Evolutionary conservation across 192 early-diverging fungal species (phyloP).

Genomic region (Kickxella alabastrina): DNA sequence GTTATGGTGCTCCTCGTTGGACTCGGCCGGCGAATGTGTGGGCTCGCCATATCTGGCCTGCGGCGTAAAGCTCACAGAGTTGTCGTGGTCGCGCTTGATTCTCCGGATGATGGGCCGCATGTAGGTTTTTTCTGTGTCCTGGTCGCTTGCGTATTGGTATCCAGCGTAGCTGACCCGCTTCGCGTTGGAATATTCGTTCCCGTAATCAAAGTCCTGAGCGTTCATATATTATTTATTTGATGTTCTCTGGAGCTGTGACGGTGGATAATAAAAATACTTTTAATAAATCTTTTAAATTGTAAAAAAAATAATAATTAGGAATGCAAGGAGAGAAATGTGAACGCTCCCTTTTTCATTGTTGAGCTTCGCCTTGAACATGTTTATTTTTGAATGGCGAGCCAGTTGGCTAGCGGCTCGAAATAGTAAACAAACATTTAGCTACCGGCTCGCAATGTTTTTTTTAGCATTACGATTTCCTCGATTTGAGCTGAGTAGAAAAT

Average conservation of each 20-base stretch:
- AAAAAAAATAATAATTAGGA: neutral
- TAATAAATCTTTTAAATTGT: constrained; percentile 3
- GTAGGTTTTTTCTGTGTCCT: constrained; percentile 17
- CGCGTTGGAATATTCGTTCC: constrained; percentile 33
- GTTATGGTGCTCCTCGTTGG: constrained; percentile 26
- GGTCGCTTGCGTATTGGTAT: constrained; percentile 12
- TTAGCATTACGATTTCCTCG: too few species aligned
- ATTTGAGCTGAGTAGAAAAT: too few species aligned
- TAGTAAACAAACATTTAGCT: constrained; percentile 10
- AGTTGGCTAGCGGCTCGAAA: too few species aligned
- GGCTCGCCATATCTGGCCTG: constrained; percentile 26
- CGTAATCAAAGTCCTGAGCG: constrained; percentile 30
- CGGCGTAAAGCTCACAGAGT: constrained; percentile 36
- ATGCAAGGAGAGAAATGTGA: too few species aligned
- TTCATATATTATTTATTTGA: constrained; percentile 12
- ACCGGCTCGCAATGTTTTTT: neutral
- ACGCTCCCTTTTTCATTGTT: too few species aligned
- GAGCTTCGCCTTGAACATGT: too few species aligned
- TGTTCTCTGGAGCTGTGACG: too few species aligned
- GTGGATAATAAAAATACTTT: neutral
- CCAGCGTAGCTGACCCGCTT: constrained; percentile 16
- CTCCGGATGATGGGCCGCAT: constrained; percentile 13
- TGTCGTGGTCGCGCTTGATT: constrained; percentile 24
- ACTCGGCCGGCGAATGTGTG: constrained; percentile 37
- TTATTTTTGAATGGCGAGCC: too few species aligned